phyloP scores from a whole-genome alignment of 306 rosid species.

The Rubus idaeus region DNA sequence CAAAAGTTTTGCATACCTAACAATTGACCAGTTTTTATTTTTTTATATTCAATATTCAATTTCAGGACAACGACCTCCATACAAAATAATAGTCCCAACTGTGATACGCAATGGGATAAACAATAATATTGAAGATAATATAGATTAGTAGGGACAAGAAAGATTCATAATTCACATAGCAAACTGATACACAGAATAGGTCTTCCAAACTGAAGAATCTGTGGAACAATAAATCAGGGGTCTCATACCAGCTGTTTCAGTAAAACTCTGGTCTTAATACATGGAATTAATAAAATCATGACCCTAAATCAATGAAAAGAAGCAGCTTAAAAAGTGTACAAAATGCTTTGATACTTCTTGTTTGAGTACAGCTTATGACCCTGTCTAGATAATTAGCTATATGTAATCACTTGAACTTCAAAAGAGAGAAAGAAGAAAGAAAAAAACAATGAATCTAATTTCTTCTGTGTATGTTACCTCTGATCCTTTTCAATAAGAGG shows the following conservation, averaged over 20 bases:
- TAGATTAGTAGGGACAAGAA: background rate
- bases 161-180: background rate
- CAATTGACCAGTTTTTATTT: constrained; percentile 14
- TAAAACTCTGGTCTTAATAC: background rate
- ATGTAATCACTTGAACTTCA: constrained; percentile 8
- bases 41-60: background rate
- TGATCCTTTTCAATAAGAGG: background rate
- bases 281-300: background rate
- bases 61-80: background rate
- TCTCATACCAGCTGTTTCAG: background rate
- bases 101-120: constrained; percentile 11
- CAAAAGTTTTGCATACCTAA: constrained; percentile 11
- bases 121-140: background rate
- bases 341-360: constrained; percentile 6
- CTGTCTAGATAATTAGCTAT: constrained; percentile 4
- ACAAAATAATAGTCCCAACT: constrained; percentile 1
- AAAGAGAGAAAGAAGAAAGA: background rate
- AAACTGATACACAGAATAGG: constrained; percentile 1
- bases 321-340: background rate
- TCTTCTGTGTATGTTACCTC: constrained; percentile 10
- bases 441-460: constrained; percentile 23
- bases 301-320: background rate
- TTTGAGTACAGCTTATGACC: constrained; percentile 11
- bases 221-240: background rate
- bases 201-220: background rate